Percentiles rank a stretch among this genome's conserved stretches.
phyloP scores from a whole-genome alignment of 208 protist genomes.

The Porcisia deanei region DNA sequence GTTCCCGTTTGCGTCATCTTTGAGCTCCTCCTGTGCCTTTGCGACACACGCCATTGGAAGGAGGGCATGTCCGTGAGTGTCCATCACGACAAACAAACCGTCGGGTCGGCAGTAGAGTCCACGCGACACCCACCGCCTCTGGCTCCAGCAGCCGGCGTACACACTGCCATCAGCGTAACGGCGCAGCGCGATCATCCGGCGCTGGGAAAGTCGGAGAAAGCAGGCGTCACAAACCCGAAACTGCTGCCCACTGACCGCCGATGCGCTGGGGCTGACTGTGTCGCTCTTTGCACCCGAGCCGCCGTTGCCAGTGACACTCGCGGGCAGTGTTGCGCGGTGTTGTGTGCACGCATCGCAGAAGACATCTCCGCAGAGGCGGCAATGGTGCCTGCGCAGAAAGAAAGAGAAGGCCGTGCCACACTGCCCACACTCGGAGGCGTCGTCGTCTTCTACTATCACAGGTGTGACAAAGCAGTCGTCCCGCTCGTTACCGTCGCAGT shows the following conservation, averaged over 20 bases:
- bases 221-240: conserved; percentile 82
- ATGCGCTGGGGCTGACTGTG: conserved; percentile 4
- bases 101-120: conserved; percentile 79
- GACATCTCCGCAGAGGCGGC: conserved; percentile 91
- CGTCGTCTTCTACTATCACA: conserved; percentile 71
- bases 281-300: conserved; percentile 13
- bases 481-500: conserved; percentile 74
- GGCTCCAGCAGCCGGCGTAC: conserved; percentile 84
- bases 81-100: conserved; percentile 74
- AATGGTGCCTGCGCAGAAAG: conserved; percentile 91
- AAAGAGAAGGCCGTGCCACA: conserved; percentile 80
- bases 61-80: conserved; percentile 50
- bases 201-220: conserved; percentile 67
- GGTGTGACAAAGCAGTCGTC: conserved; percentile 84
- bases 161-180: conserved; percentile 66
- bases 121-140: conserved; percentile 66
- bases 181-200: conserved; percentile 62
- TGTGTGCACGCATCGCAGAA: conserved; percentile 91
- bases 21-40: conserved; percentile 1
- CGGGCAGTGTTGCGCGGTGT: conserved; percentile 60
- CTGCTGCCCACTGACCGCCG: conserved; percentile 4
- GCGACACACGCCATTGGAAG: conserved; percentile 9
- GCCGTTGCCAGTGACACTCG: conserved; percentile 52
- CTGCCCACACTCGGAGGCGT: conserved; percentile 60
- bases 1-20: background rate